Evolutionary conservation across 2,329 filamentous ascomycete genomes (phyloP), one percentile per base, ranked within the genome.

Genomic region (Didymosphaeria variabile): DNA sequence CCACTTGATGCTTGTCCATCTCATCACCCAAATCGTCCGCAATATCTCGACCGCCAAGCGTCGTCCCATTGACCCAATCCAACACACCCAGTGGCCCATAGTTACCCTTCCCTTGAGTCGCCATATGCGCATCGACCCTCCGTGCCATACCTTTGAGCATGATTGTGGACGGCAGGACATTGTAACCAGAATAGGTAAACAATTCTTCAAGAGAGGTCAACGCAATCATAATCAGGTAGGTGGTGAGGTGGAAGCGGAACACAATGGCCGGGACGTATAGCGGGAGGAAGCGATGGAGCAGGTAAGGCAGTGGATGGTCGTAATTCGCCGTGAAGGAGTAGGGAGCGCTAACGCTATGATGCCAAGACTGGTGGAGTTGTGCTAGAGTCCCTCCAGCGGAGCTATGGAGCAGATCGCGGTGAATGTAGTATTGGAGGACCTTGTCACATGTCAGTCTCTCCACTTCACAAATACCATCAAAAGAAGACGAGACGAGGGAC

Each of bases 191-290:
- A 77, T 87, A 87, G 31, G 88, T 81, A 51, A 92, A 79, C 0
- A 87, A 87, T 65, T 92, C 90, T 66, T 92, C 88, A 0, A 88
- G 71, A 2, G 89, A 90, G 63, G 86, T 85, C 29, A 92, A 72
- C 0, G 84, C 83, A 17, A 88, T 80, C 64, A 91, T 86, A 12
- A 91, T 70, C 58, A 91, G 84, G 79, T 90, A 92, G 0, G 89
- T 91, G n/a, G 93, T 81, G 4, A 92, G 83, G 74, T 93, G 91
- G 38, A 89, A 88, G 9, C 88, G 87, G 44, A 92, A 82, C n/a
- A 85, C 66, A 21, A 88, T 78, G 1, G 89, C 85, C 0, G 91
- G 88, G 0, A 91, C 76, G 72, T 91, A 91, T 7, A 88, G 77
- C 0, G 91, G 90, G 1, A 91, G 60, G 72, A 90, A 87, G 51